Evolutionary conservation across 129 eudicot genomes (phyloP).

Genomic region (Dittrichia graveolens): DNA sequence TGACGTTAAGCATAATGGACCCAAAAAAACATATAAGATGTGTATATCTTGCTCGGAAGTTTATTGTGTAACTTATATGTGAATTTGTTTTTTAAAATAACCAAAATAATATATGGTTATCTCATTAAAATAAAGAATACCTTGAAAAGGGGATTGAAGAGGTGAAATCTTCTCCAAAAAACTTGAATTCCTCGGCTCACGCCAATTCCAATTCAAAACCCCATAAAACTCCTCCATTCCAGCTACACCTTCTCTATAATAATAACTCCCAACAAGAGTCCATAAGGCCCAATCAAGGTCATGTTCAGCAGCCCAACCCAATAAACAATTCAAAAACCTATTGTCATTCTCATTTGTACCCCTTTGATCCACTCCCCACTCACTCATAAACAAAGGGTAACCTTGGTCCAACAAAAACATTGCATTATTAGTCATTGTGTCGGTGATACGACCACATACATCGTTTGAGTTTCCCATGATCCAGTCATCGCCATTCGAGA

Average conservation of each 20-base stretch:
- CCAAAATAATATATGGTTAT: too few species aligned
- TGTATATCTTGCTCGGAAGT: too few species aligned
- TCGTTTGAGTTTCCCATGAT: constrained; percentile 59
- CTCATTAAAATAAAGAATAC: constrained; percentile 23
- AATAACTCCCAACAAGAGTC: constrained; percentile 75
- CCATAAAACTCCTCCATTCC: constrained; percentile 75
- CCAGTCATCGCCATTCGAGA: constrained; percentile 70
- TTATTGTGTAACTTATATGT: too few species aligned
- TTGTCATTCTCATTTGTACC: constrained; percentile 79
- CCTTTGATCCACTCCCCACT: constrained; percentile 76
- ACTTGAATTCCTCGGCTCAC: constrained; percentile 56
- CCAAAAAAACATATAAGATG: not conserved
- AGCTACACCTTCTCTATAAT: constrained; percentile 64
- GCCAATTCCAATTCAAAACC: constrained; percentile 61
- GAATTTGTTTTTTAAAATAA: too few species aligned
- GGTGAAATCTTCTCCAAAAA: constrained; percentile 61
- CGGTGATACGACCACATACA: constrained; percentile 57
- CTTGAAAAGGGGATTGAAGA: constrained; percentile 71
- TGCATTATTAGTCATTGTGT: constrained; percentile 34
- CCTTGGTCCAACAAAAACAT: constrained; percentile 73
- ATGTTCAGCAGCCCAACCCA: constrained; percentile 72
- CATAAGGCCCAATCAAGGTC: constrained; percentile 89
- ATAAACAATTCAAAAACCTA: constrained; percentile 69
- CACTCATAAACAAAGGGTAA: constrained; percentile 83
- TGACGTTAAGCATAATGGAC: too few species aligned